These are phyloP conservation scores for Fusarium fracticaudum DNA, from an alignment of 2,329 filamentous ascomycete genomes.

Conservation along the genomic window DNA sequence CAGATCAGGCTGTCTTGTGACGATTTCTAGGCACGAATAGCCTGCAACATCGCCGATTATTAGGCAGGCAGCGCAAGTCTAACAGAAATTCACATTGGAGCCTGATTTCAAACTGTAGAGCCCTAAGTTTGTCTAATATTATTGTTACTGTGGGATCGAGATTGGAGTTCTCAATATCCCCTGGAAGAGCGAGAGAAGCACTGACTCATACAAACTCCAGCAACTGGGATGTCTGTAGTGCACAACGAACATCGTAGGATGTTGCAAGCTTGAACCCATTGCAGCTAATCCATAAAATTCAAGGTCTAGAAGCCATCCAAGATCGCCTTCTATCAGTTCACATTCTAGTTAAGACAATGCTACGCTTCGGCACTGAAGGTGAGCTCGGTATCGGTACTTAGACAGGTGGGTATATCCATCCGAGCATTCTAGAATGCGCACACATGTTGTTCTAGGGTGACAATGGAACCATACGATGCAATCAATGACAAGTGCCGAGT, in stretches of 20 bases:
- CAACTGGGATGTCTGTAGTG: neutral
- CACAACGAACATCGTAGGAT: neutral
- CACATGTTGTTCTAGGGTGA: neutral
- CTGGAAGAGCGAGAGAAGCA: neutral
- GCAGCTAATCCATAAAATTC: neutral
- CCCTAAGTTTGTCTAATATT: neutral
- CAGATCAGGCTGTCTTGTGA: neutral
- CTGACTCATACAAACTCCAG: slow-evolving; percentile 1
- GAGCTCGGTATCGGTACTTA: neutral
- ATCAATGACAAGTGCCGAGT: neutral
- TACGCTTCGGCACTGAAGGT: neutral
- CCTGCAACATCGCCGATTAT: neutral
- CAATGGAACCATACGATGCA: neutral
- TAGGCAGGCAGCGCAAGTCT: neutral
- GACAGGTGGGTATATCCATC: neutral
- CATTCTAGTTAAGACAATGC: neutral
- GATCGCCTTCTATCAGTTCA: neutral
- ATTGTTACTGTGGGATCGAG: neutral
- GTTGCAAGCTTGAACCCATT: neutral
- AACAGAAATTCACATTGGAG: neutral
- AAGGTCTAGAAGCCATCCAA: neutral
- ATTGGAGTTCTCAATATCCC: neutral
- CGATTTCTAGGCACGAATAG: neutral
- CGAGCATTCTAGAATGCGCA: neutral
- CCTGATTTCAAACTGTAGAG: neutral